Evolutionary conservation across 2,329 filamentous ascomycete species (phyloP).

Genomic region (Diaporthe destruens): DNA sequence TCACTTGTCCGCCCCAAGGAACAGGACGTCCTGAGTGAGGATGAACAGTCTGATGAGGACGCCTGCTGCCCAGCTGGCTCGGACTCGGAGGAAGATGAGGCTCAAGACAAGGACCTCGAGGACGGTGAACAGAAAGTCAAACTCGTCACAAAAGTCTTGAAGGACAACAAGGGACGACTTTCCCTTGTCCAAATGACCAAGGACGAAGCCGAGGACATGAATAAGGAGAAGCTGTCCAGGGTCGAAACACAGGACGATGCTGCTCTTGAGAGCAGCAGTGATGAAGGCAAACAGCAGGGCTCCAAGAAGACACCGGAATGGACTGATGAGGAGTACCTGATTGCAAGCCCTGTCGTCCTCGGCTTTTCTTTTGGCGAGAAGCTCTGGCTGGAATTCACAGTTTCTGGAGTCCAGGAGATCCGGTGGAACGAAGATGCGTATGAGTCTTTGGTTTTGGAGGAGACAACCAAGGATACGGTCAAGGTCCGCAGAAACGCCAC

Average conservation of each 20-base stretch:
- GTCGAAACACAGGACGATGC: constrained; percentile 53
- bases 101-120: constrained; percentile 56
- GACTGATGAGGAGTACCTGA: constrained; percentile 85
- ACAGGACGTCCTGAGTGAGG: constrained; percentile 68
- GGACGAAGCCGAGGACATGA: constrained; percentile 51
- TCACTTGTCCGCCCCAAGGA: constrained; percentile 81
- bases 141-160: constrained; percentile 66
- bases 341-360: constrained; percentile 85
- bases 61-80: constrained; percentile 55
- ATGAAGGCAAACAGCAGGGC: constrained; percentile 48
- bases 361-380: constrained; percentile 92
- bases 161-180: constrained; percentile 57
- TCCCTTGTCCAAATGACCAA: constrained; percentile 52
- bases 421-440: constrained; percentile 88
- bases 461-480: constrained; percentile 74
- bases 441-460: constrained; percentile 80
- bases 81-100: constrained; percentile 53
- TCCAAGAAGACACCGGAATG: constrained; percentile 66
- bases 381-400: constrained; percentile 88
- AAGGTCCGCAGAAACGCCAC: constrained; percentile 56
- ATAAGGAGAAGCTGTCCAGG: constrained; percentile 68
- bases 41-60: constrained; percentile 58
- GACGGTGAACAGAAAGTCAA: constrained; percentile 56
- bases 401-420: constrained; percentile 84
- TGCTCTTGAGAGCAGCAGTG: constrained; percentile 39